phyloP scores from a whole-genome alignment of 139 green algal species.

The Chlamydomonas sp. region DNA sequence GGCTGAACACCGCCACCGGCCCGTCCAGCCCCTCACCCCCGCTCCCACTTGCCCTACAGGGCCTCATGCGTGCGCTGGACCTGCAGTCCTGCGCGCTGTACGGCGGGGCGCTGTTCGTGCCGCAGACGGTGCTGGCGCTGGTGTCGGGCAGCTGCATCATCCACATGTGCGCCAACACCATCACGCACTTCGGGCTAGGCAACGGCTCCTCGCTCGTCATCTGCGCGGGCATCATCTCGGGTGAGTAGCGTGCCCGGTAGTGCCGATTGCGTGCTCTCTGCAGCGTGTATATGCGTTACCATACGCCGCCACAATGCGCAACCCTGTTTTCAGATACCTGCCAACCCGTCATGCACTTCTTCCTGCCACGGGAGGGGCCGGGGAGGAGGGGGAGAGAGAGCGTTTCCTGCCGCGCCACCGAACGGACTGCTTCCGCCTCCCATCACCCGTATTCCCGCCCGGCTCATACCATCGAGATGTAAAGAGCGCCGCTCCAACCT shows the following conservation, averaged over 20 bases:
- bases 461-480: no score
- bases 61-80: conserved; percentile 51
- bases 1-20: background rate
- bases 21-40: background rate
- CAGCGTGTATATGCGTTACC: background rate
- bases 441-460: no score
- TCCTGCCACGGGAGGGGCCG: no score
- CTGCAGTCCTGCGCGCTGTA: conserved; percentile 53
- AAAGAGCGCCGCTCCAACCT: no score
- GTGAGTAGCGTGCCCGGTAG: conserved; percentile 8
- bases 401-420: no score
- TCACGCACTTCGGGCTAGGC: conserved; percentile 61
- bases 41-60: conserved; percentile 7
- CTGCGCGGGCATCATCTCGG: conserved; percentile 62
- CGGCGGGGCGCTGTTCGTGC: conserved; percentile 38
- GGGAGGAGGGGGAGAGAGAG: no score
- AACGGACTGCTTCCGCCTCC: no score
- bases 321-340: background rate
- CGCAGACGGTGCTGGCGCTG: conserved; percentile 48
- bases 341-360: no score
- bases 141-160: conserved; percentile 61
- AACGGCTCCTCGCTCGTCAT: conserved; percentile 70
- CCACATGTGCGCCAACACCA: conserved; percentile 58
- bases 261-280: background rate
- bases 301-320: background rate